Evolutionary conservation across 2,329 filamentous ascomycete species (phyloP), one percentile per base, ranked within the genome.

Genomic region (Verticillium longisporum): DNA sequence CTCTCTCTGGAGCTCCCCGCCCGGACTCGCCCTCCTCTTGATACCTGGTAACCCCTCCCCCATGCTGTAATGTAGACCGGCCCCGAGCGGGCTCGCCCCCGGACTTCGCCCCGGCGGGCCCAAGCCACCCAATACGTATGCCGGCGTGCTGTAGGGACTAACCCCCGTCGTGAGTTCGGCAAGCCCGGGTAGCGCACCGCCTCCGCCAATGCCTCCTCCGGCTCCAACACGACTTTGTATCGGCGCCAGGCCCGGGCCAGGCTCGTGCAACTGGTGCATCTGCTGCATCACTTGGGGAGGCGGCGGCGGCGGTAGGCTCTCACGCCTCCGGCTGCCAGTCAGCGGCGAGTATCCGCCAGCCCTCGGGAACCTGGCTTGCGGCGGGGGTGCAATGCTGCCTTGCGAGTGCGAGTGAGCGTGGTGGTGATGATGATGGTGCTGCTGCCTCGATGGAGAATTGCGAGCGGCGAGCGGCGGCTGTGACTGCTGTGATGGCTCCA

Each of bases 121-220:
- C n/a, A 45, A n/a, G 18, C 38, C 38, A 6, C 38, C 62, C 58
- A 77, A 71, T 7, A 80, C 78, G 68, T 83, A 84, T 1, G 82
- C 80, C 45, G 82, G 81, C n/a, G 82, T 82, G 65, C 75, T 82
- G 69, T 87, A 88, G 0, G 84, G 83, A 64, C 81, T 85, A 36
- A 87, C 77, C 13, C 86, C 85, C 0, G 85, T 88, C 1, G 86
- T 88, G 66, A 88, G 78, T 69, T 88, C 85, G 38, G 83, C 81
- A 15, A 88, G 78, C 58, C 84, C 80, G 1, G 86, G 86, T n/a
- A 88, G 74, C 63, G 82, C 75, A 0, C 26, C 26, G 26, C 26
- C 26, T 26, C 76, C 79, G 6, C 38, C 38, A n/a, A 45, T 45
- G 15, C 26, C 26, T 26, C 38, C 38, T n/a, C 15, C 73, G 74